Evolutionary conservation across 164 flowering plant species (phyloP).

Genomic region (Brasenia schreberi): DNA sequence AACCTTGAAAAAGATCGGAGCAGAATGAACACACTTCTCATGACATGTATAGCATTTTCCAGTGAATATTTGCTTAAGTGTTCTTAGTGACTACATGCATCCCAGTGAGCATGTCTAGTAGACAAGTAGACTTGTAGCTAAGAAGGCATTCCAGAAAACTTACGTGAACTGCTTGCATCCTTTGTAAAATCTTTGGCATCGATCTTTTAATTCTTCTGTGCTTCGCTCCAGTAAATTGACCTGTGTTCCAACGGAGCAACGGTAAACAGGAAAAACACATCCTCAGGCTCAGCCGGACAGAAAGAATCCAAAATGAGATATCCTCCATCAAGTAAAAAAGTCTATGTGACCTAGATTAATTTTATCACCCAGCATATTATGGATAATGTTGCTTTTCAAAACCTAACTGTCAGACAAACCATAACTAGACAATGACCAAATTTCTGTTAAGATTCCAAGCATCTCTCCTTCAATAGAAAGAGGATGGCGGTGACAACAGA

Average conservation of each 20-base stretch:
- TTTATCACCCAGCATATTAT: no score
- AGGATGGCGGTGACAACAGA: no score
- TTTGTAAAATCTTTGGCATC: constrained; percentile 62
- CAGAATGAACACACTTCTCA: no score
- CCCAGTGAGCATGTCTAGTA: neutral
- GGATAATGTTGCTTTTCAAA: no score
- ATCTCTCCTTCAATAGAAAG: no score
- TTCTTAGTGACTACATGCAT: no score
- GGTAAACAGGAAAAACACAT: neutral
- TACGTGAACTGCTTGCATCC: constrained; percentile 69
- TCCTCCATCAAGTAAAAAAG: neutral
- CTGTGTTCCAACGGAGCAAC: constrained; percentile 22
- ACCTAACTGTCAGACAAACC: no score
- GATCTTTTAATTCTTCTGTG: constrained; percentile 66
- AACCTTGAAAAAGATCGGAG: neutral
- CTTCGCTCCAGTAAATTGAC: constrained; percentile 45
- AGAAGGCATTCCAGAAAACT: constrained; percentile 12
- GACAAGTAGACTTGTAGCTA: neutral
- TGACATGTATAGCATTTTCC: neutral
- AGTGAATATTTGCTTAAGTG: no score
- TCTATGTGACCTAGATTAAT: neutral
- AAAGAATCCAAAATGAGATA: neutral
- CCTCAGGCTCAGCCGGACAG: neutral
- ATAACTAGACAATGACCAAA: no score
- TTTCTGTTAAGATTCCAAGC: no score